Percentiles rank a stretch among this genome's conserved stretches.
Conservation (phyloP, 805 yeast genomes). For the Candida alai region DNA sequence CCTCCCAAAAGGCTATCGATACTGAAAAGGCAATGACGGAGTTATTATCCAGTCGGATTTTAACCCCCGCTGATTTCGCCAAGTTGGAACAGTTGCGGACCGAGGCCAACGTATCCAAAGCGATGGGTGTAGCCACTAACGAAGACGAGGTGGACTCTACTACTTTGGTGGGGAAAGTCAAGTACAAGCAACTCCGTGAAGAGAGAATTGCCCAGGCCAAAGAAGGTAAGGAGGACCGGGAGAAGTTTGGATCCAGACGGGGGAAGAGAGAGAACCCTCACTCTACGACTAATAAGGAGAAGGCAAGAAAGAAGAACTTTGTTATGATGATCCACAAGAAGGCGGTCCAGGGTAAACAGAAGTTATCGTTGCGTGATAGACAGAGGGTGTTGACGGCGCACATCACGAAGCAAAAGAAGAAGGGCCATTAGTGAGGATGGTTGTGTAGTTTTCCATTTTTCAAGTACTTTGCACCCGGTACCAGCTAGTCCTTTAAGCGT, state of each 20-base stretch:
- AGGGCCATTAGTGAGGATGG: constrained; percentile 48
- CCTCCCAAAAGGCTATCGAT: constrained; percentile 14
- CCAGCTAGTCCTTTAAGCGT: too few relatives aligned
- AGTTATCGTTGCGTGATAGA: constrained; percentile 84
- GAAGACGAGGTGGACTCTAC: constrained; percentile 86
- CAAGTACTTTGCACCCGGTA: background rate
- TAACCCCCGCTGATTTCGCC: constrained; percentile 98
- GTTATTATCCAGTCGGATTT: constrained; percentile 67
- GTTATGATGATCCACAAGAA: constrained; percentile 98
- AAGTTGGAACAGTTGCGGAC: constrained; percentile 83
- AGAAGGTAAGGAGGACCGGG: constrained; percentile 94
- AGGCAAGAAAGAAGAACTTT: constrained; percentile 97
- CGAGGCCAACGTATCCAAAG: constrained; percentile 80
- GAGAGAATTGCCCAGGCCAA: constrained; percentile 82
- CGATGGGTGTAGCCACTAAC: constrained; percentile 64
- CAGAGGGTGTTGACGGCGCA: constrained; percentile 86
- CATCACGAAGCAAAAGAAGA: constrained; percentile 85
- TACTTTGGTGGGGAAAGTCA: constrained; percentile 70
- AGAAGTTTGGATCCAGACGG: constrained; percentile 81
- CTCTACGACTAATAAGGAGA: constrained; percentile 92
- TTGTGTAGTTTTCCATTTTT: background rate
- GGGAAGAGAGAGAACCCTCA: constrained; percentile 74
- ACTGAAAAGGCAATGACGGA: constrained; percentile 40
- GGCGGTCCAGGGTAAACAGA: constrained; percentile 91
- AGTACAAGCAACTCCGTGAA: constrained; percentile 82